phyloP scores from a whole-genome alignment of 306 rosid species.

The Quercus ilex region DNA sequence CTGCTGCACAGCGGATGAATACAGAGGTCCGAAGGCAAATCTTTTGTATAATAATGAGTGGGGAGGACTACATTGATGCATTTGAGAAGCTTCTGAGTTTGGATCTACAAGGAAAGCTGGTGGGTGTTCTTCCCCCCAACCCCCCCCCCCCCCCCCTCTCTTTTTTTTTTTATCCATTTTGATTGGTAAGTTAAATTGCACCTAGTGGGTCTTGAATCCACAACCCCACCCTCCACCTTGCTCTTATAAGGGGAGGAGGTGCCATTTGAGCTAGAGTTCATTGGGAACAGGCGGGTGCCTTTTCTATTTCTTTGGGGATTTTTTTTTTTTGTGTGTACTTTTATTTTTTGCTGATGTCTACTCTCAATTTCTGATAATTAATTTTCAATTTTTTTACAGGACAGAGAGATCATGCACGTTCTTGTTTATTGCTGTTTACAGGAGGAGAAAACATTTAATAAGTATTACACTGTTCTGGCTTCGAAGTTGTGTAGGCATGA shows the following conservation, averaged over 20 bases:
- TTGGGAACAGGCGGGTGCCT: slow-evolving; percentile 49
- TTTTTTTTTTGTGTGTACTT: slow-evolving; percentile 2
- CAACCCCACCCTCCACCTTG: too few relatives aligned
- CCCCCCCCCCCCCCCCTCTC: background rate
- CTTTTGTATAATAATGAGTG: slow-evolving; percentile 91
- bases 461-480: slow-evolving; percentile 84
- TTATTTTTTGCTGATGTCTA: background rate
- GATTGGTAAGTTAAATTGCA: background rate
- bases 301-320: background rate
- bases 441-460: slow-evolving; percentile 89
- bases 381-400: slow-evolving; percentile 40
- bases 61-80: slow-evolving; percentile 89
- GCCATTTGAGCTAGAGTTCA: too few relatives aligned
- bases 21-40: slow-evolving; percentile 88
- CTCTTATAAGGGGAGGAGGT: too few relatives aligned
- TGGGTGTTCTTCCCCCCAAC: background rate
- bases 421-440: slow-evolving; percentile 91
- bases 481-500: slow-evolving; percentile 88
- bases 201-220: too few relatives aligned
- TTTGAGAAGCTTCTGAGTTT: slow-evolving; percentile 89
- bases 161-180: background rate
- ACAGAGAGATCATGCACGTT: slow-evolving; percentile 86
- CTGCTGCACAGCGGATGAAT: slow-evolving; percentile 91
- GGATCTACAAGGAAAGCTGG: slow-evolving; percentile 92
- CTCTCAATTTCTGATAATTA: background rate